Percentiles rank a stretch among this genome's conserved stretches.
phyloP scores from a whole-genome alignment of 352 stramenopile genomes.

The Pythium sukuiense region DNA sequence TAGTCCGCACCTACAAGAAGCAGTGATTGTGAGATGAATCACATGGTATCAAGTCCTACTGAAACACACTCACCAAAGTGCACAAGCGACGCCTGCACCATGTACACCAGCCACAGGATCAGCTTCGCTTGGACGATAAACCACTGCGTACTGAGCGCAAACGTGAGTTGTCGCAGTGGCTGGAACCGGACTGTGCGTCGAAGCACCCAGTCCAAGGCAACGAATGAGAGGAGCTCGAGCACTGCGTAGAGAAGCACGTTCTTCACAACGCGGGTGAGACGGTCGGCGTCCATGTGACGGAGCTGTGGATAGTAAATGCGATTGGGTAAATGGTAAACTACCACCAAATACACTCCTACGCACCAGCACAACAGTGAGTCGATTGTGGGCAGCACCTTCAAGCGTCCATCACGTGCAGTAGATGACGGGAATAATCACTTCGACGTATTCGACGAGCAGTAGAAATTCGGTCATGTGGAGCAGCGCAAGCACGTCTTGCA shows the following conservation, averaged over 20 bases:
- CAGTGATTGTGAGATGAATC: too few species aligned
- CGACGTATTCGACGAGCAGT: slow-evolving; percentile 4
- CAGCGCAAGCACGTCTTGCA: background rate
- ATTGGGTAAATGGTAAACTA: background rate
- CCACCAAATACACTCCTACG: background rate
- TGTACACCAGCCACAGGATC: slow-evolving; percentile 1
- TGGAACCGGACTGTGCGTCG: background rate
- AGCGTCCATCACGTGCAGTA: slow-evolving; percentile 8
- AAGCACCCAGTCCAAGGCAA: background rate
- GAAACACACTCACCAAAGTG: slow-evolving; percentile 7
- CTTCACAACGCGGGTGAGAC: background rate
- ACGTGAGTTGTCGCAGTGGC: background rate
- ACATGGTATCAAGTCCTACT: too few species aligned
- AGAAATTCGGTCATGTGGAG: slow-evolving; percentile 5
- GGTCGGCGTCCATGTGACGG: background rate
- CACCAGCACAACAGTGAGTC: too few species aligned
- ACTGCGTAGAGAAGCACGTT: background rate
- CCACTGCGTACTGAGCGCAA: slow-evolving; percentile 6
- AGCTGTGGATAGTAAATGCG: slow-evolving; percentile 3
- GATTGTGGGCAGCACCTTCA: too few species aligned
- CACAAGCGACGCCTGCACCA: background rate
- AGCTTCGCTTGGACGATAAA: background rate
- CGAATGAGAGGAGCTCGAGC: background rate
- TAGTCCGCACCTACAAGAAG: slow-evolving; percentile 6
- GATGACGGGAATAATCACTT: background rate